Percentiles rank a stretch among this genome's conserved stretches.
phyloP scores from a whole-genome alignment of 2,329 filamentous ascomycete species.

The Fusarium sp. region DNA sequence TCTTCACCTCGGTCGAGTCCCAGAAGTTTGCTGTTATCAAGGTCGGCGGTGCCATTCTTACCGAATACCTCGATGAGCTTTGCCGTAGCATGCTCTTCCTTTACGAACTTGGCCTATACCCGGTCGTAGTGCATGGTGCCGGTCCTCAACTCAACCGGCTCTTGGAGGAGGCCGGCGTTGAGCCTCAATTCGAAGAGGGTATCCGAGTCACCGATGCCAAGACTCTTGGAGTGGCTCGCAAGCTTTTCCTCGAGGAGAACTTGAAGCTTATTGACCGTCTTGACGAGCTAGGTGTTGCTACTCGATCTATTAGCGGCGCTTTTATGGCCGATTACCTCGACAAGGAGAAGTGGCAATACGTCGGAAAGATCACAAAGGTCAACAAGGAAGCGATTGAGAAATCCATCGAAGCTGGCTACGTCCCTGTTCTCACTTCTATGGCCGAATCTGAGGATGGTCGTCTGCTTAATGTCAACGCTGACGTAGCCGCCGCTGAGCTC shows the following conservation, averaged over 20 bases:
- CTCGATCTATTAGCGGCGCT: slow-evolving; percentile 90
- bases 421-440: slow-evolving; percentile 96
- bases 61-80: slow-evolving; percentile 91
- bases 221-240: slow-evolving; percentile 89
- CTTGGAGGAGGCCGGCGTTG: slow-evolving; percentile 89
- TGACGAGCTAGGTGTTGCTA: slow-evolving; percentile 89
- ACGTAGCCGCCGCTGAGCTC: slow-evolving; percentile 94
- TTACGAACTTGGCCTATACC: slow-evolving; percentile 93
- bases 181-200: slow-evolving; percentile 96
- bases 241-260: slow-evolving; percentile 96
- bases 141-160: slow-evolving; percentile 95
- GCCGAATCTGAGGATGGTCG: slow-evolving; percentile 92
- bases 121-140: slow-evolving; percentile 94
- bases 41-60: slow-evolving; percentile 95
- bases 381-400: slow-evolving; percentile 92
- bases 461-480: slow-evolving; percentile 96
- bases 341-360: slow-evolving; percentile 94
- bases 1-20: slow-evolving; percentile 96
- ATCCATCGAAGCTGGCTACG: slow-evolving; percentile 89
- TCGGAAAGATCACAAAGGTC: slow-evolving; percentile 94
- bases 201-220: slow-evolving; percentile 96
- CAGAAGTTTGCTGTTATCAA: slow-evolving; percentile 99
- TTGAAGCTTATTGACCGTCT: slow-evolving; percentile 81
- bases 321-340: slow-evolving; percentile 95
- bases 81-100: slow-evolving; percentile 91